Evolutionary conservation across 164 flowering plant genomes (phyloP).

Genomic region (Tinospora cordifolia): DNA sequence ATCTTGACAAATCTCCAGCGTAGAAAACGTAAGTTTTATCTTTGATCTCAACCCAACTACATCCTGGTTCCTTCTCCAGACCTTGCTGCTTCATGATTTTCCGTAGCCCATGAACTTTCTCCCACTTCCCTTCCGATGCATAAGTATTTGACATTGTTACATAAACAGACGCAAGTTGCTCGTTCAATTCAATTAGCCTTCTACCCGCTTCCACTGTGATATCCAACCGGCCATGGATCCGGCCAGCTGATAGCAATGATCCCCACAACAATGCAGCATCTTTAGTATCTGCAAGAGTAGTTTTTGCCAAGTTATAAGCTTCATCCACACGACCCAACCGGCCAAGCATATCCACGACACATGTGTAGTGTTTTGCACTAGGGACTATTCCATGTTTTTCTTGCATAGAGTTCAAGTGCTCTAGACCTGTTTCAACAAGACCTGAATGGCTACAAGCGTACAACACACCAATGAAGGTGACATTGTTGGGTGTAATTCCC

Average conservation of each 20-base stretch:
- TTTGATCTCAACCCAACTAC: slow-evolving; percentile 65
- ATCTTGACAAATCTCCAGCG: slow-evolving; percentile 35
- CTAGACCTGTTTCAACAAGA: slow-evolving; percentile 46
- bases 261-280: slow-evolving; percentile 57
- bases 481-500: slow-evolving; percentile 50
- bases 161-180: slow-evolving; percentile 41
- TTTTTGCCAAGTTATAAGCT: slow-evolving; percentile 43
- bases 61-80: slow-evolving; percentile 56
- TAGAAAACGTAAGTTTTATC: slow-evolving; percentile 35
- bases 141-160: slow-evolving; percentile 54
- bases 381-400: slow-evolving; percentile 36
- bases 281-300: slow-evolving; percentile 18
- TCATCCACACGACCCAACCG: slow-evolving; percentile 54
- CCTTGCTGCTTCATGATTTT: slow-evolving; percentile 42
- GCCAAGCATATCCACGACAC: slow-evolving; percentile 69
- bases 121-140: slow-evolving; percentile 54
- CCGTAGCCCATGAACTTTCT: slow-evolving; percentile 27
- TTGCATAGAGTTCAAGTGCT: slow-evolving; percentile 40
- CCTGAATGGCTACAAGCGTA: slow-evolving; percentile 80
- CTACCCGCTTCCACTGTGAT: slow-evolving; percentile 44
- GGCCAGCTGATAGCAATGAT: slow-evolving; percentile 46
- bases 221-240: slow-evolving; percentile 50
- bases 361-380: slow-evolving; percentile 42
- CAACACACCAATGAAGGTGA: slow-evolving; percentile 57
- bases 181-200: slow-evolving; percentile 36